Evolutionary conservation across 2,329 filamentous ascomycete species (phyloP).

Genomic region (Curvularia verruculosa): DNA sequence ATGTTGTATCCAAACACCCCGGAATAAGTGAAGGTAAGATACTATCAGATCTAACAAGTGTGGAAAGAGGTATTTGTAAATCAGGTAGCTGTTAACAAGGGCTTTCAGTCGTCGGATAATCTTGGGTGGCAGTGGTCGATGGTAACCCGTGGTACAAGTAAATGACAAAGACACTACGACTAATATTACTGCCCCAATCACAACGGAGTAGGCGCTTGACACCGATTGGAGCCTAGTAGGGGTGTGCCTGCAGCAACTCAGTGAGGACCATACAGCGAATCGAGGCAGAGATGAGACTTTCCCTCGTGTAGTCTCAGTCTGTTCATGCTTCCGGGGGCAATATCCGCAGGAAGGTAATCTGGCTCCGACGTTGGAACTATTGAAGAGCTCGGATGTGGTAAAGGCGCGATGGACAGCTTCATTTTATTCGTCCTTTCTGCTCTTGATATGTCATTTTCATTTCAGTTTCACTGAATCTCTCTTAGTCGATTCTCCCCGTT

Average conservation of each 20-base stretch:
- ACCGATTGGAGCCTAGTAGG: background rate
- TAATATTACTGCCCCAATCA: background rate
- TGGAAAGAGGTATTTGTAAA: background rate
- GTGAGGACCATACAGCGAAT: background rate
- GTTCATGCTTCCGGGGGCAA: background rate
- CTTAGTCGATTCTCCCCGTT: too few species aligned
- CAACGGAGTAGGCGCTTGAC: background rate
- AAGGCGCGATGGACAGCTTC: background rate
- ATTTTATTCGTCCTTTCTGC: background rate
- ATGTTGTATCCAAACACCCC: background rate
- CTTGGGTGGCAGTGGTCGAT: background rate
- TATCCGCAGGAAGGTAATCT: background rate
- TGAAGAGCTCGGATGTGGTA: background rate
- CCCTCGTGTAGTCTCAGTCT: background rate
- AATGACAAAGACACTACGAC: background rate
- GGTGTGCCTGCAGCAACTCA: background rate
- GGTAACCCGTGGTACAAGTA: background rate
- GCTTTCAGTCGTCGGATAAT: background rate
- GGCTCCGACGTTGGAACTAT: slow-evolving; percentile 3
- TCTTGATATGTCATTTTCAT: background rate
- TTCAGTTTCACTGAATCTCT: too few species aligned
- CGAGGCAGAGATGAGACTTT: background rate
- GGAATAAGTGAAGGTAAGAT: background rate
- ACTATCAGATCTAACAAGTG: background rate
- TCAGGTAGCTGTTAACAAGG: background rate